Base-by-base conservation (phyloP, 441 rosid genomes). In the Adansonia gregorii region DNA sequence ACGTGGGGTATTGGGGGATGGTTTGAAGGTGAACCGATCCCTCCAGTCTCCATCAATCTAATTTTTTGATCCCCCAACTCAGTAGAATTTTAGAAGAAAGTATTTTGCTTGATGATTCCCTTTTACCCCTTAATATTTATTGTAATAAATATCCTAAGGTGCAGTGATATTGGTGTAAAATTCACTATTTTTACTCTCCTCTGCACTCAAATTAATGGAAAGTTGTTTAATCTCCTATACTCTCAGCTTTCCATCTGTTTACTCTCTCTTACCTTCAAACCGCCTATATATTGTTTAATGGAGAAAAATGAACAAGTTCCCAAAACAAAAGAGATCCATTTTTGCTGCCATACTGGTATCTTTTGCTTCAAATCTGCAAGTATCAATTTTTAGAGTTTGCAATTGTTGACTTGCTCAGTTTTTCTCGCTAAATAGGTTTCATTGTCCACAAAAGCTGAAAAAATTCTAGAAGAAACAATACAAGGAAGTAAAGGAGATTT, bases 381-480 rank as follows among this genome's bases (percentile, higher is more conserved):
- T 73, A 48, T 39, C 9, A 35, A 24, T 35, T 54, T 73, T 58
- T 64, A 14, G 69, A 71, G 76, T 48, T 48, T 48, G 54, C 27
- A 24, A 46, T 60, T 73, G 68, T 60, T 76, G 65, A 41, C 78
- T 86, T 27, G 24, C 60, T 27, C 46, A 22, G 10, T 63, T 54
- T 75, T 78, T 79, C 78, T 82, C 77, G 78, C 78, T 78, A 72
- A 73, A 75, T 90, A 97, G 99, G 98, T 88, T 83, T 93, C 98
- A 31, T 86, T 97, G 85, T 91, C 97, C 75, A 59, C 80, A 46
- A 83, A 79, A 77, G 98, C 97, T 54, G 99, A 94, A 85, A 89
- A 73, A 78, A 92, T 88, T 77, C 77, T 97, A 69, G 99, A 91
- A 86, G 91, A 86, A 82, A 87, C 84, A 63, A 84, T 92, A 81